These are phyloP conservation scores for Sporothrix variecibatus DNA, from an alignment of 2,329 filamentous ascomycete species.

Conservation along the genomic window DNA sequence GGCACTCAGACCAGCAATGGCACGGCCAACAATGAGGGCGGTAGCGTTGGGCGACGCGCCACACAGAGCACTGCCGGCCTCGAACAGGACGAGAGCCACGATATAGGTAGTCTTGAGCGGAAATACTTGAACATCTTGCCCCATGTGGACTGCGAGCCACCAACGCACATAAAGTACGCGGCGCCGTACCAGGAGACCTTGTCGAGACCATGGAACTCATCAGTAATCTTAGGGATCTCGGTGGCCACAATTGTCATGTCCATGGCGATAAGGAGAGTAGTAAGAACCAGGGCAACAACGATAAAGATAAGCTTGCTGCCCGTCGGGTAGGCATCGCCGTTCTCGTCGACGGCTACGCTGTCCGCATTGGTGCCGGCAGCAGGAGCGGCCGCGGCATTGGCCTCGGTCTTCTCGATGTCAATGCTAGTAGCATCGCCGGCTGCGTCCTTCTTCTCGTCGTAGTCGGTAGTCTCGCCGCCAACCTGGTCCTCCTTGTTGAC, in stretches of 20 bases:
- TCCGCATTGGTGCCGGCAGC: not conserved
- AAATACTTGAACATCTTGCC: constrained; percentile 56
- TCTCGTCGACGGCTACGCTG: not conserved
- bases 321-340: constrained; percentile 42
- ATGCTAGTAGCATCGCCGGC: constrained; percentile 24
- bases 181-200: constrained; percentile 63
- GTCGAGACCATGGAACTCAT: constrained; percentile 52
- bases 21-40: constrained; percentile 51
- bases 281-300: constrained; percentile 50
- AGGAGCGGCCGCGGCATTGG: not conserved
- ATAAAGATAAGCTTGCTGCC: constrained; percentile 47
- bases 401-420: not conserved
- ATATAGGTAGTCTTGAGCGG: constrained; percentile 35
- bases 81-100: constrained; percentile 32
- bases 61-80: constrained; percentile 42
- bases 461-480: constrained; percentile 2
- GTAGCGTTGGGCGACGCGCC: constrained; percentile 48
- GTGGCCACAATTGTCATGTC: constrained; percentile 60
- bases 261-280: constrained; percentile 52
- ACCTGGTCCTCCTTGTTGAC: constrained; percentile 4
- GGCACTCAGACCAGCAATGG: constrained; percentile 49
- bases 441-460: constrained; percentile 23
- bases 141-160: constrained; percentile 48
- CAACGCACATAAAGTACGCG: constrained; percentile 54
- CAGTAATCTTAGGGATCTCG: constrained; percentile 58